Percentiles rank a stretch among this genome's conserved stretches.
Conservation (phyloP, 345 rosid species). For the Balakata baccata region DNA sequence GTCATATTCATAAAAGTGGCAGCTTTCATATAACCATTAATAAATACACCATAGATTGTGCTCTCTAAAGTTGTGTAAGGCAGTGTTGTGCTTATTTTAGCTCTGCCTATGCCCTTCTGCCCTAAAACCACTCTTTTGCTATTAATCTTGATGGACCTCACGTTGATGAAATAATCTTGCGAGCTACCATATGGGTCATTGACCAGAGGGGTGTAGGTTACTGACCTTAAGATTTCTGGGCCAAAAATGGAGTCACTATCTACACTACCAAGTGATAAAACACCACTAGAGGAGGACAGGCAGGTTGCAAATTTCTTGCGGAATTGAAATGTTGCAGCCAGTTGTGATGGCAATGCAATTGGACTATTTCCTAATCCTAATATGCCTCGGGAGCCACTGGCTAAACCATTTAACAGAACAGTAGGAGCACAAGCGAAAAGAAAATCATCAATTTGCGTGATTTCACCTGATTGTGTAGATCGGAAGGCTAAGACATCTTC, state of each 20-base stretch:
- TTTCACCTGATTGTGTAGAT: conserved; percentile 22
- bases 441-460: conserved; percentile 27
- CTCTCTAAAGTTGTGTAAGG: conserved; percentile 69
- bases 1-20: conserved; percentile 42
- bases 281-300: conserved; percentile 48
- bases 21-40: conserved; percentile 41
- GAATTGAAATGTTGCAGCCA: conserved; percentile 35
- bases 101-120: conserved; percentile 7
- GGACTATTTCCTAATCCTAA: conserved; percentile 63
- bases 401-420: conserved; percentile 44
- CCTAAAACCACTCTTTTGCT: conserved; percentile 33
- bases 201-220: conserved; percentile 53
- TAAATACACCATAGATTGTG: conserved; percentile 46
- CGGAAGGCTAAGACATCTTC: conserved; percentile 42
- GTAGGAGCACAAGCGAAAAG: conserved; percentile 45
- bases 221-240: conserved; percentile 37
- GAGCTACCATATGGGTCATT: conserved; percentile 20
- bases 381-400: conserved; percentile 48
- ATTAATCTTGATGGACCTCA: conserved; percentile 54
- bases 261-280: conserved; percentile 35
- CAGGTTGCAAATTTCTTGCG: conserved; percentile 46
- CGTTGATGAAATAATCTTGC: conserved; percentile 44
- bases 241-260: conserved; percentile 35
- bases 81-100: conserved; percentile 52
- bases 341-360: conserved; percentile 54